A percentile compares a stretch with the other conserved stretches of the same genome.
Evolutionary conservation across 1,284 basidiomycete species (phyloP).

Genomic region (Mrakiaceae sp.): DNA sequence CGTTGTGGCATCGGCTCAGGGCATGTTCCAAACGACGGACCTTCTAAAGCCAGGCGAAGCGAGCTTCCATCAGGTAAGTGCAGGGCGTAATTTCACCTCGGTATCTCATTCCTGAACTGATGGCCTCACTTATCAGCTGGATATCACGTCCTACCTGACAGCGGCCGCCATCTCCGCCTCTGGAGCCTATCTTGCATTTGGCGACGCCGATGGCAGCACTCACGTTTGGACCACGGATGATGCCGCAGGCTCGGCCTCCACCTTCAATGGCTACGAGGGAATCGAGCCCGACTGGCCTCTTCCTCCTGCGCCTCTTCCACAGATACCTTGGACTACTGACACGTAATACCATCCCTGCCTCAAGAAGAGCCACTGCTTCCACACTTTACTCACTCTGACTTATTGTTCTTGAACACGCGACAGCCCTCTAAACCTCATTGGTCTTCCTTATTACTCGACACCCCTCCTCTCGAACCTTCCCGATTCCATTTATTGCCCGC

Average conservation of each 20-base stretch:
- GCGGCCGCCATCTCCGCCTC: slow-evolving; percentile 73
- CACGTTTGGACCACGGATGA: slow-evolving; percentile 73
- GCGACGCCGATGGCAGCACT: slow-evolving; percentile 74
- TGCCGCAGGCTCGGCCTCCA: slow-evolving; percentile 38
- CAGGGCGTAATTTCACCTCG: neutral
- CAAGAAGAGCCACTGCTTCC: neutral
- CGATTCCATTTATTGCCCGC: slow-evolving; percentile 29
- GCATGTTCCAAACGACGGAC: slow-evolving; percentile 83
- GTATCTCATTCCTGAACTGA: slow-evolving; percentile 21
- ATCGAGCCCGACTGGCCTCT: slow-evolving; percentile 78
- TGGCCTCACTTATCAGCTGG: slow-evolving; percentile 28
- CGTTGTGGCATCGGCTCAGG: slow-evolving; percentile 69
- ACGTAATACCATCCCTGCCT: slow-evolving; percentile 47
- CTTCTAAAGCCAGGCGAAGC: slow-evolving; percentile 54
- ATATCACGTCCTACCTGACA: slow-evolving; percentile 58
- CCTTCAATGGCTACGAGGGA: slow-evolving; percentile 80
- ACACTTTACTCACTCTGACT: neutral
- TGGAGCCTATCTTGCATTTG: slow-evolving; percentile 83
- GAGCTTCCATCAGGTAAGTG: slow-evolving; percentile 59
- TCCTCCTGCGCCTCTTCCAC: slow-evolving; percentile 51
- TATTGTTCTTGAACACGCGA: slow-evolving; percentile 7
- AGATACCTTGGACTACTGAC: slow-evolving; percentile 66
- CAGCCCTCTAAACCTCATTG: slow-evolving; percentile 78
- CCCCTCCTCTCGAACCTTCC: slow-evolving; percentile 69
- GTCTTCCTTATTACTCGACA: slow-evolving; percentile 74